Percentiles rank a stretch among this genome's conserved stretches.
These are phyloP conservation scores for Cronartium quercuum DNA, from an alignment of 1,284 basidiomycete species.

Conservation along the genomic window DNA sequence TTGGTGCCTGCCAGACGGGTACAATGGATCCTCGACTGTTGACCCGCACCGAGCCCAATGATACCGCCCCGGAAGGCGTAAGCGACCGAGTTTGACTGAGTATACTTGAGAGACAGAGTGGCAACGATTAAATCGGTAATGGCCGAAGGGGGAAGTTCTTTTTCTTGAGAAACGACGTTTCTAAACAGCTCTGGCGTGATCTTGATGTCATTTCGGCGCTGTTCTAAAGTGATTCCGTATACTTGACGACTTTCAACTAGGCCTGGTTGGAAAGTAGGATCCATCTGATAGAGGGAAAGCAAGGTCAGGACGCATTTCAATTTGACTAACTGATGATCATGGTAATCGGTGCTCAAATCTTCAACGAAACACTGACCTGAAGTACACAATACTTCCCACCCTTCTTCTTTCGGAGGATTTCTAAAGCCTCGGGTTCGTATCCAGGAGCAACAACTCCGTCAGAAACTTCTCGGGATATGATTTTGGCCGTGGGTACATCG, in stretches of 20 bases:
- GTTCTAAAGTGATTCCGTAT: conserved; percentile 84
- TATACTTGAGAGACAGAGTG: conserved; percentile 95
- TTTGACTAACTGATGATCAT: not conserved
- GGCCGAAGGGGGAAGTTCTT: conserved; percentile 69
- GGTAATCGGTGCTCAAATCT: conserved; percentile 9
- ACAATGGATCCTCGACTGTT: conserved; percentile 98
- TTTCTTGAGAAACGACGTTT: conserved; percentile 83
- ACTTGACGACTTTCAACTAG: conserved; percentile 88
- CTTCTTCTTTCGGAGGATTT: conserved; percentile 92
- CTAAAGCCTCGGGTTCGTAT: conserved; percentile 79
- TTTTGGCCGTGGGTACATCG: conserved; percentile 87
- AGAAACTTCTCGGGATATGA: conserved; percentile 95
- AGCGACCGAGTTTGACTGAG: conserved; percentile 96
- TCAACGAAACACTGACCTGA: conserved; percentile 56
- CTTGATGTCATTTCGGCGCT: conserved; percentile 84
- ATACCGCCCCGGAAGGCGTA: conserved; percentile 90
- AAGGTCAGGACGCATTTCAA: not conserved
- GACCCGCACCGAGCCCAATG: conserved; percentile 92
- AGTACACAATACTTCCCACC: conserved; percentile 97
- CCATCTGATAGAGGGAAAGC: conserved; percentile 56
- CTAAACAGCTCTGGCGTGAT: conserved; percentile 74
- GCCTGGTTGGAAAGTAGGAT: conserved; percentile 68
- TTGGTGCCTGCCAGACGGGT: conserved; percentile 94
- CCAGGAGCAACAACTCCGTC: conserved; percentile 97
- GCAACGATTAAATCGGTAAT: conserved; percentile 84